Evolutionary conservation across 2,329 filamentous ascomycete species (phyloP), one percentile per base, ranked within the genome.

Genomic region (Fusarium nanum): DNA sequence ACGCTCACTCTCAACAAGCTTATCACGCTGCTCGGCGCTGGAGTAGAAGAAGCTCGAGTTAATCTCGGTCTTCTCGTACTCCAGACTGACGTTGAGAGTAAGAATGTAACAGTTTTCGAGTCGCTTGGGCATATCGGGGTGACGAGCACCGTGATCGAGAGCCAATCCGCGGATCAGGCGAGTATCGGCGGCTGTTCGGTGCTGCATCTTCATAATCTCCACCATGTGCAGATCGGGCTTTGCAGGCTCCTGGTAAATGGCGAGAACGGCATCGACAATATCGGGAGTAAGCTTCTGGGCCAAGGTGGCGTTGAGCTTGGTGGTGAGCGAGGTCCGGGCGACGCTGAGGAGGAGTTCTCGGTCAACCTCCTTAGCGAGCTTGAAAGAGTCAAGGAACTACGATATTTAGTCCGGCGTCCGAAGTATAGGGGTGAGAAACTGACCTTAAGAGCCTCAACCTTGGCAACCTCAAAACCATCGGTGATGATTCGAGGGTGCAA

Each of bases 131-230:
- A 99, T 99, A 78, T 99, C 96, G 5, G 96, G 96, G 82, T 99
- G 96, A 78, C 96, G 89, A 14, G 96, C 94, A 73, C 96, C 96
- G 81, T 99, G 96, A 77, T 99, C 96, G 66, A 99, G 85, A 12
- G 93, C 96, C 62, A 99, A 86, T 64, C 96, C 96, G 71, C 92
- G 90, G 81, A 99, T 98, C 64, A 99, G 89, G 81, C 97, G 94
- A 60, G 96, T 99, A 81, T 99, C 96, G 32, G 96, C 93, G 63
- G 95, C 94, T 55, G 93, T 94, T 75, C 95, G 92, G 85, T 99
- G 96, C 84, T 99, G 96, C 95, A 99, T 98, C 81, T 97, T 98
- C 96, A 99, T 99, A 76, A 99, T 98, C 83, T 99, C 96, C 73
- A 99, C 88, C 96, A 99, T 99, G 85, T 98, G 95, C 77, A 99